Conservation (phyloP, 495 filamentous ascomycete species). For the Hyphodiscus hymeniophilus region DNA sequence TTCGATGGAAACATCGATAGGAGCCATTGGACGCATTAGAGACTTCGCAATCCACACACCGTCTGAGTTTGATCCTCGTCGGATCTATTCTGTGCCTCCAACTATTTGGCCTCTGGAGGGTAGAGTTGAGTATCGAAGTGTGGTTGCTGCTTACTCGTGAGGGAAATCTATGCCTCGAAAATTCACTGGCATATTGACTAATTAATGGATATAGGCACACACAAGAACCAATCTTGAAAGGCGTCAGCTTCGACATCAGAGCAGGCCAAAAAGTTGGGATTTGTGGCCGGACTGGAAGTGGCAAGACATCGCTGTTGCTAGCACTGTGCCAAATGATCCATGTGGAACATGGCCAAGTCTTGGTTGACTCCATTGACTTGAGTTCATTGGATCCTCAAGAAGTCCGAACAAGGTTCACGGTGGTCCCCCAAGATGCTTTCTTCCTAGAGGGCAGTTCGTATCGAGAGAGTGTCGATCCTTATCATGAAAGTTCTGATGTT, state of each 20-base stretch:
- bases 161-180: too few relatives aligned
- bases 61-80: background rate
- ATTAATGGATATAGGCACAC: background rate
- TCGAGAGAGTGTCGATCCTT: conserved; percentile 84
- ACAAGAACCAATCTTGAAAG: conserved; percentile 17
- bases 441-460: conserved; percentile 27
- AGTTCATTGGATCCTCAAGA: conserved; percentile 16
- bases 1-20: conserved; percentile 31
- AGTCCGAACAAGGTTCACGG: conserved; percentile 28
- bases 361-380: conserved; percentile 29
- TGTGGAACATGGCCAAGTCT: conserved; percentile 12
- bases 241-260: conserved; percentile 26
- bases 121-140: conserved; percentile 38
- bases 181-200: background rate
- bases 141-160: conserved; percentile 31
- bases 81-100: background rate
- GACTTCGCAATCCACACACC: background rate
- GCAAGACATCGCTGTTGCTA: conserved; percentile 27
- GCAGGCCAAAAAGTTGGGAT: conserved; percentile 30
- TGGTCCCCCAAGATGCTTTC: conserved; percentile 35
- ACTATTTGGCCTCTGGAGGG: conserved; percentile 28
- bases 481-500: conserved; percentile 33
- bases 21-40: conserved; percentile 31
- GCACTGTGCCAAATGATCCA: conserved; percentile 23
- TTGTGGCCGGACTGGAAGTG: conserved; percentile 27